phyloP scores from a whole-genome alignment of 805 yeast species.

The Saccharomycopsis amapae region DNA sequence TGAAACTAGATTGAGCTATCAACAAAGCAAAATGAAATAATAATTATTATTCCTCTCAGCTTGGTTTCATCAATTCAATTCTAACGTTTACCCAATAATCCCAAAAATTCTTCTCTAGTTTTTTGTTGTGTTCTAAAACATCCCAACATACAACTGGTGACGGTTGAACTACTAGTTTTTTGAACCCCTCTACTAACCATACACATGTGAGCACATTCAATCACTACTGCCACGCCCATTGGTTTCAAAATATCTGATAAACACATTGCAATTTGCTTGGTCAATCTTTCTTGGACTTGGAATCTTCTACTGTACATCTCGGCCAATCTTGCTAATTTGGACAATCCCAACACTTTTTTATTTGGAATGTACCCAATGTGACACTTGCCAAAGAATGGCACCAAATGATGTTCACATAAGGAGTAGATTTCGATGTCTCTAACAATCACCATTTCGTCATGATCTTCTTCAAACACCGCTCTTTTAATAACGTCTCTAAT shows the following conservation, averaged over 20 bases:
- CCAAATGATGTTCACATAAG: constrained; percentile 95
- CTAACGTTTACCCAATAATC: constrained; percentile 19
- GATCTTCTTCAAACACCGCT: constrained; percentile 97
- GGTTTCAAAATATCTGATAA: constrained; percentile 85
- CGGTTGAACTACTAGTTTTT: constrained; percentile 87
- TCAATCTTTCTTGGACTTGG: constrained; percentile 96
- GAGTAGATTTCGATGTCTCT: constrained; percentile 89
- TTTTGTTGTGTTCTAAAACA: constrained; percentile 89
- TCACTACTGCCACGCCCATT: constrained; percentile 95
- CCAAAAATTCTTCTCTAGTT: constrained; percentile 90
- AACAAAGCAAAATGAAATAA: background rate
- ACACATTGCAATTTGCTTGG: constrained; percentile 97
- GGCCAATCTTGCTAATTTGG: constrained; percentile 90
- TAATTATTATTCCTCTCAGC: too few species aligned
- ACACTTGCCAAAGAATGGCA: constrained; percentile 94
- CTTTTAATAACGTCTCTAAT: constrained; percentile 77
- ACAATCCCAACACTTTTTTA: constrained; percentile 83
- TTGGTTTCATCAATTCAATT: too few species aligned
- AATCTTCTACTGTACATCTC: constrained; percentile 94
- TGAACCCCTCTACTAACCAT: constrained; percentile 98
- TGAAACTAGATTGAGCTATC: too few species aligned
- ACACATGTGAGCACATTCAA: constrained; percentile 98
- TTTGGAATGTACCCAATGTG: constrained; percentile 98
- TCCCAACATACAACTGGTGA: constrained; percentile 96
- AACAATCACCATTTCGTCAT: constrained; percentile 98